These are phyloP conservation scores for Rhytidhysteron rufulum DNA, from an alignment of 2,329 filamentous ascomycete species.

Conservation along the genomic window DNA sequence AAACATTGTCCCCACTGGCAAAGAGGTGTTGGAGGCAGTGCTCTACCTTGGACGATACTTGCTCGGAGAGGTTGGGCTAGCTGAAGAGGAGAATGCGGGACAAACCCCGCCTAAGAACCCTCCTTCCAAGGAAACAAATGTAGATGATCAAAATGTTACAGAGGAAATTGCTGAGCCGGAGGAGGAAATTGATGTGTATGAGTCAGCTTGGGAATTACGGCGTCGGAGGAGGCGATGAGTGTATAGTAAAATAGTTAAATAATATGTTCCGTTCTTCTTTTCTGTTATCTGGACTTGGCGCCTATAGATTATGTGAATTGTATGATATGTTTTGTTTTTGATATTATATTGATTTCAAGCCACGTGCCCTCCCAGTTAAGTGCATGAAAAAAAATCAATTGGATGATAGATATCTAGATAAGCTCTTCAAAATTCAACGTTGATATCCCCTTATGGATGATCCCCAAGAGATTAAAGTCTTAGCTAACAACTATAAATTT, in stretches of 20 bases:
- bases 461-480: no score
- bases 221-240: conserved; percentile 1
- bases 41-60: conserved; percentile 81
- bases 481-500: no score
- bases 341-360: no score
- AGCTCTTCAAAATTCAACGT: no score
- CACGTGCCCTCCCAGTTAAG: no score
- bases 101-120: background rate
- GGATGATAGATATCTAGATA: no score
- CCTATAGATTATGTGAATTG: no score
- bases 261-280: background rate
- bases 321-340: no score
- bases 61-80: conserved; percentile 44
- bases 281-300: no score
- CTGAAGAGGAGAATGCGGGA: conserved; percentile 1
- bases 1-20: conserved; percentile 82
- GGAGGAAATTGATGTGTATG: background rate
- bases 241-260: background rate
- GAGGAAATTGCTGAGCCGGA: background rate
- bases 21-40: conserved; percentile 80
- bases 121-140: background rate
- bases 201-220: conserved; percentile 1
- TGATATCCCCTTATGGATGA: no score
- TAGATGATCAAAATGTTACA: background rate
- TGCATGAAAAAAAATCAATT: no score